A percentile compares a stretch with the other conserved stretches of the same genome.
These are phyloP conservation scores for Aspergillus avenaceus DNA, from an alignment of 495 filamentous ascomycete genomes.

Conservation along the genomic window DNA sequence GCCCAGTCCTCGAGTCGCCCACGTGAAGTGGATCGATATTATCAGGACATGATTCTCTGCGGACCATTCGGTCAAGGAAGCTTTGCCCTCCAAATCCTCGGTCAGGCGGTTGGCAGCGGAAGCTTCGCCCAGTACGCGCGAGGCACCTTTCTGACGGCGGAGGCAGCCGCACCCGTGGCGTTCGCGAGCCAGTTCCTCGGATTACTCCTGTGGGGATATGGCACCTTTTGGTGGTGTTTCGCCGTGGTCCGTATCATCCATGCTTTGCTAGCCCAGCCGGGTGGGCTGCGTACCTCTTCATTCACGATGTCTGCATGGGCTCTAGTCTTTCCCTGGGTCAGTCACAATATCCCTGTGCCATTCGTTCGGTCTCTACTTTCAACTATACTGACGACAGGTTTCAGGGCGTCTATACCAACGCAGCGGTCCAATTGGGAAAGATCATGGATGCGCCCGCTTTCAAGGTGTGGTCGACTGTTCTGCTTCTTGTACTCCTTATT, in stretches of 20 bases:
- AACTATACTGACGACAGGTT: neutral
- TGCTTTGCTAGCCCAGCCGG: constrained; percentile 20
- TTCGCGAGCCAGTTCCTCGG: constrained; percentile 20
- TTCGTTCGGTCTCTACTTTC: neutral
- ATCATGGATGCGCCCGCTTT: constrained; percentile 28
- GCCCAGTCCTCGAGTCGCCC: constrained; percentile 21
- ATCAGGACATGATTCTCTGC: constrained; percentile 35
- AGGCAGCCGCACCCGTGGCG: constrained; percentile 16
- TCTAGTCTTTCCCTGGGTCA: constrained; percentile 28
- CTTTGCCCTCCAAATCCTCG: constrained; percentile 28
- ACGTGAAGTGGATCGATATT: constrained; percentile 21
- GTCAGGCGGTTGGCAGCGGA: constrained; percentile 14
- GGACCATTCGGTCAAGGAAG: constrained; percentile 31
- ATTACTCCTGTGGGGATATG: constrained; percentile 28
- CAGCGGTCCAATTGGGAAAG: constrained; percentile 24
- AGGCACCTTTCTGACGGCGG: constrained; percentile 20
- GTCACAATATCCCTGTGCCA: constrained; percentile 1
- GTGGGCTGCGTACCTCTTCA: constrained; percentile 11
- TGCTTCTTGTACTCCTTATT: constrained; percentile 21
- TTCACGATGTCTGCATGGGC: constrained; percentile 26
- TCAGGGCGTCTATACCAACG: constrained; percentile 30
- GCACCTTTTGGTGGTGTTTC: constrained; percentile 31
- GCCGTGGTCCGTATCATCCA: constrained; percentile 28
- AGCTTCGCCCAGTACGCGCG: constrained; percentile 25
- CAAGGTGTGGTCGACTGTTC: constrained; percentile 23